Base-by-base conservation (phyloP, 306 rosid species). In the Lathyrus aphaca region DNA sequence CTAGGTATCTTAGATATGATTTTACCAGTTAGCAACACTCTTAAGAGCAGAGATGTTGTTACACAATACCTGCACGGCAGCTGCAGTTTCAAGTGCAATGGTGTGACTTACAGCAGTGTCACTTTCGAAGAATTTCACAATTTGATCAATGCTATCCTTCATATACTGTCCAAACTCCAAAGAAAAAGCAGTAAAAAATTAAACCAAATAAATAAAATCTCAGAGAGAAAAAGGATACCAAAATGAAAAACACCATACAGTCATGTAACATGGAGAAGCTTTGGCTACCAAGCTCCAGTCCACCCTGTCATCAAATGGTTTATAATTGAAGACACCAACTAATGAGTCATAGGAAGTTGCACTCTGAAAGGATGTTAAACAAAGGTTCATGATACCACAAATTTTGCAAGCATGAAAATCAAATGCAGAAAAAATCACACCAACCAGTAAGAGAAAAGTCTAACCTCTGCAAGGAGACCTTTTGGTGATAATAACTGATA, bases 221-320 rank as follows among this genome's bases (percentile, higher is more conserved):
- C 38, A 23, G 13, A 46, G 44, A 72, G 49, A 49, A 29, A 35
- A 69, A 17, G 14, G 8, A 30, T 60, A 55, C 48, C 21, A 65
- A 53, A 53, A 25, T 65, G 72, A 63, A 63, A 45, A 56, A 71
- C 66, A 70, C 45, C 96, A 69, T 91, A 94, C 99, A 69, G 96
- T 94, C 92, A 94, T 85, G 55, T 94, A 94, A 83, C 99, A 94
- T 27, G 99, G 99, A 73, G 97, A 94, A 74, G 97, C 99, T 85
- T 86, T 94, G 30, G 84, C 96, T 78, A 86, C 95, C 97, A 94
- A 74, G 83, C 97, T 88, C 99, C 99, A 94, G 85, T 94, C 97
- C 76, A 88, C 88, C 69, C 84, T 83, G 44, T 79, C 77, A 71
- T 88, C 81, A 51, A 90, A 87, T 61, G 99, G 99, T 86, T 91